Conservation (phyloP, 2,329 filamentous ascomycete genomes). For the Pseudogymnoascus destructans region DNA sequence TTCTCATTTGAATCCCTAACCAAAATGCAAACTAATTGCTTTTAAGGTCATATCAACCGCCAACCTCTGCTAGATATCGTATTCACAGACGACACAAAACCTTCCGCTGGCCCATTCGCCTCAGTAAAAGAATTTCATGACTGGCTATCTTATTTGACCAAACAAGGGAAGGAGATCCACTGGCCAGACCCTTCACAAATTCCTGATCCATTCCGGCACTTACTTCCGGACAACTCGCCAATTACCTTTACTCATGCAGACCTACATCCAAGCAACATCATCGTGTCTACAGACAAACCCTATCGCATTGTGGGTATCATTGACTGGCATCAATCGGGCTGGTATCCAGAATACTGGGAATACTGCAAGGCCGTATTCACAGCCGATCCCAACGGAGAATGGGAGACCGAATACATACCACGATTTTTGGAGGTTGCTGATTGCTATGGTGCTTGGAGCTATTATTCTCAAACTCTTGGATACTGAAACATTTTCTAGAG, state of each 20-base stretch:
- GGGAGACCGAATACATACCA: not conserved
- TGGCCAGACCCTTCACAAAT: slow-evolving; percentile 17
- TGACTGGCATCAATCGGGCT: slow-evolving; percentile 28
- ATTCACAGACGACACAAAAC: slow-evolving; percentile 14
- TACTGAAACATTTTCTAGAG: not conserved
- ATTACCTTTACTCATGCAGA: slow-evolving; percentile 28
- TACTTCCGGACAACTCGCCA: slow-evolving; percentile 21
- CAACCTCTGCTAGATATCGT: slow-evolving; percentile 17
- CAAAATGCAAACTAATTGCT: not conserved
- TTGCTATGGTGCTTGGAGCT: not conserved
- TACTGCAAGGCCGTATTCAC: slow-evolving; percentile 16
- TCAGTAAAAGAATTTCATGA: slow-evolving; percentile 21
- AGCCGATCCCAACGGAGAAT: not conserved
- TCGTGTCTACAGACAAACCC: slow-evolving; percentile 20
- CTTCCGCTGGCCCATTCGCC: slow-evolving; percentile 20
- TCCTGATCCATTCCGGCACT: slow-evolving; percentile 18
- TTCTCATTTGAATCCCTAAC: not conserved
- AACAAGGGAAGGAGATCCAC: slow-evolving; percentile 11
- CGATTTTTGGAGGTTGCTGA: not conserved
- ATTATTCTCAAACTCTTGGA: not conserved
- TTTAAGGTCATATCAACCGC: slow-evolving; percentile 13
- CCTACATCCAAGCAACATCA: slow-evolving; percentile 26
- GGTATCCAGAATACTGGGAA: slow-evolving; percentile 28
- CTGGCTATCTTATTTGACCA: slow-evolving; percentile 18
- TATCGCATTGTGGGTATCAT: slow-evolving; percentile 22